Base-by-base conservation (phyloP, 306 rosid genomes). In the Benincasa hispida region DNA sequence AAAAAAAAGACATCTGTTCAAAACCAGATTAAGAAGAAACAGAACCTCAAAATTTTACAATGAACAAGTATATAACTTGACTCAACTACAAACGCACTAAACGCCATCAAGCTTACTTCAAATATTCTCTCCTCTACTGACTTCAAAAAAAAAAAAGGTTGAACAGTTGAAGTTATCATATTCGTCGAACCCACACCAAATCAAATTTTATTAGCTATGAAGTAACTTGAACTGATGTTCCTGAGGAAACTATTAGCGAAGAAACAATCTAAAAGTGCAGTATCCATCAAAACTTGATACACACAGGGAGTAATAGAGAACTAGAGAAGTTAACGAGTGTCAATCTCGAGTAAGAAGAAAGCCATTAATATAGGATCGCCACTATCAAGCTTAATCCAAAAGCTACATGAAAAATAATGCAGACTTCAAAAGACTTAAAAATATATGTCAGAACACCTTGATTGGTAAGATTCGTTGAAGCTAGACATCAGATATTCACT, bases 401-500 rank as follows among this genome's bases (percentile, higher is more conserved):
- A 37, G 51, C 18, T n/a, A n/a, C 27, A n/a, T 21, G 22, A 41
- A 34, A 5, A 66, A 66, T 35, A 39, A 37, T n/a, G 12, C 32
- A 69, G 56, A 41, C 45, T 51, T 13, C 80, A 50, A 76, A 76
- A 76, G 62, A 56, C 42, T 62, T 50, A 45, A 56, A 76, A 32
- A 75, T 74, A 78, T 54, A 22, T 11, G 35, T 79, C 75, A 69
- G 77, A 88, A 76, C 56, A 90, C 98, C 98, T 93, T 65, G 98
- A 93, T 80, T 93, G 90, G 88, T 93, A 93, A 82, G 98, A 93
- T 80, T 90, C 94, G 56, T 93, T 91, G 86, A 91, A 93, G 92
- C 98, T 93, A 73, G 98, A 91, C 98, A 93, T 91, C 75, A 93
- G 86, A 83, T 85, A 93, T 90, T 91, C 96, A 69, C 98, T 93